Evolutionary conservation across 2,329 filamentous ascomycete species (phyloP), one percentile per base, ranked within the genome.

Genomic region (Trichophyton mentagrophytes): DNA sequence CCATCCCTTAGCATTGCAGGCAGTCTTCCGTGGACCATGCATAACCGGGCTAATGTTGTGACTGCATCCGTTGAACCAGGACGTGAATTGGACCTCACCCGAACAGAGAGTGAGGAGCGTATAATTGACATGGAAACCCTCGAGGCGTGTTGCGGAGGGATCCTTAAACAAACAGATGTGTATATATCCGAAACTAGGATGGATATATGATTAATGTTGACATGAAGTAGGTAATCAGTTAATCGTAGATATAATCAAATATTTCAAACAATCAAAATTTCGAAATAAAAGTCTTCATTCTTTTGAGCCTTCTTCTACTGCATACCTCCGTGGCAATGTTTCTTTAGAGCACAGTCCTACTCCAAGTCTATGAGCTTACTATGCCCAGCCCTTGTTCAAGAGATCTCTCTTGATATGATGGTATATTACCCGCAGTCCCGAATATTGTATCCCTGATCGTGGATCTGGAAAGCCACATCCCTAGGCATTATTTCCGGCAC

Each of bases 151-250:
- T 46, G 51, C 25, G 47, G 47, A 38, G 49, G 58, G 27, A 62
- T 62, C 20, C 40, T 62, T n/a, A 59, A 60, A 49, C 58, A 53
- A 25, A 62, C 58, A 11, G 61, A 57, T n/a, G 44, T 62, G 13
- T 62, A 53, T 13, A 57, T 62, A 22, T 60, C 58, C 13, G 53
- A 62, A 20, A 57, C 61, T 20, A 57, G 38, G 13, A 36, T 30
- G 49, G 20, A 11, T 11, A 22, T 44, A 44, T n/a, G 6, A 20
- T 9, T 47, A 20, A 47, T 47, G 44, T 25, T 47, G 20, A 17
- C 17, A 47, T 25, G 44, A 47, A 20, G 25, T 30, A 30, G 27
- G 7, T 30, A 30, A 30, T 30, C 27, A 30, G 27, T 25, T 22
- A 38, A 38, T 47, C 22, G 44, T 47, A 47, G 8, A 47, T 47